Evolutionary conservation across 441 rosid genomes (phyloP).

Genomic region (Jatropha multifida): DNA sequence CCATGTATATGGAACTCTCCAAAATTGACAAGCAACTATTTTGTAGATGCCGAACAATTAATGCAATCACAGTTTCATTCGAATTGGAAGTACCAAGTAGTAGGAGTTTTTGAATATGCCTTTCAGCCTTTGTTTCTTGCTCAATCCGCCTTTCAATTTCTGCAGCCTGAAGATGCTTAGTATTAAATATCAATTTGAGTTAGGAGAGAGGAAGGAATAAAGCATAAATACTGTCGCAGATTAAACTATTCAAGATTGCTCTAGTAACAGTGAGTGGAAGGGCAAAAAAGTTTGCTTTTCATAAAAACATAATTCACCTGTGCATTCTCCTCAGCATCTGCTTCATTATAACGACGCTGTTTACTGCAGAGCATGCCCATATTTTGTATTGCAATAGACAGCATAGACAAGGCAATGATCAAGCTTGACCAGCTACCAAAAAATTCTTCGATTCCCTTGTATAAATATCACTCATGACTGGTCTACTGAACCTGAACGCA

Average conservation of each 20-base stretch:
- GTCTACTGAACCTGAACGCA: conserved; percentile 25
- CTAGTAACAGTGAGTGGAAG: conserved; percentile 13
- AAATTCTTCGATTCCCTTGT: conserved; percentile 31
- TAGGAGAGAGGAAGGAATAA: conserved; percentile 7
- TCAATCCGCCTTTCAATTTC: conserved; percentile 95
- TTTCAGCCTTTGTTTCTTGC: conserved; percentile 94
- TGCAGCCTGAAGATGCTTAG: conserved; percentile 53
- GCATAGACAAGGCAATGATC: conserved; percentile 48
- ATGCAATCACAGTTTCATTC: conserved; percentile 12
- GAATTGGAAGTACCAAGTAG: conserved; percentile 62
- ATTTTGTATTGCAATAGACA: conserved; percentile 38
- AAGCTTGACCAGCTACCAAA: conserved; percentile 28
- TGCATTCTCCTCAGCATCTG: conserved; percentile 74
- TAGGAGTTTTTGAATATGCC: conserved; percentile 86
- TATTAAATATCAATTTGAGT: conserved; percentile 18
- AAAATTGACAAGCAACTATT: background rate
- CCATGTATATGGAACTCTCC: background rate
- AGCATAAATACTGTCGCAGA: background rate
- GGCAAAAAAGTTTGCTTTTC: conserved; percentile 6
- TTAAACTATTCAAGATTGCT: background rate
- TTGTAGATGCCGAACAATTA: background rate
- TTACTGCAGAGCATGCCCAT: conserved; percentile 94
- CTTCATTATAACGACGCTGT: conserved; percentile 54
- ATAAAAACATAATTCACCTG: conserved; percentile 47
- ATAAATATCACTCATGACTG: conserved; percentile 27